Base-by-base conservation (phyloP, 768 basidiomycete species). In the Artomyces pyxidatus region DNA sequence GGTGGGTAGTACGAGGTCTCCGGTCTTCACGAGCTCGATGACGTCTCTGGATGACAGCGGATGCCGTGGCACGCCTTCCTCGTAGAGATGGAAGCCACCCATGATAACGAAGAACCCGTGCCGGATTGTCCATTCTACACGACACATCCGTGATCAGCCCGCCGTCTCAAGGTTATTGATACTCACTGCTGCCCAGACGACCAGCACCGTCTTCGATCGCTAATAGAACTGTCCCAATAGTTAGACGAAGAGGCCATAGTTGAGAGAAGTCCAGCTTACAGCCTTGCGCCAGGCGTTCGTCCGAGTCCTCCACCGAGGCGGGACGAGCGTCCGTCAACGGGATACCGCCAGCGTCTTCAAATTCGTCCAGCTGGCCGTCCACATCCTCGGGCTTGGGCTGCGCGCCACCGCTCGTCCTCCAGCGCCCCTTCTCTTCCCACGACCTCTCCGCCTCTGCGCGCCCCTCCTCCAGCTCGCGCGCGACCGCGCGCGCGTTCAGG, bases 1-100 rank as follows among this genome's bases (percentile, higher is more conserved):
- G 12, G 32, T 35, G 17, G 32, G 32, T 11, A n/a, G 32, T 3
- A 35, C 17, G 17, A 35, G 32, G 12, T 35, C 32, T n/a, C 32
- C 32, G 32, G 32, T n/a, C 32, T 3, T n/a, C 32, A 35, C 32
- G 32, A 35, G 32, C 44, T 54, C 65, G 10, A 61, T 28, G 3
- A 68, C 14, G 16, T n/a, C 48, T 14, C 17, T 16, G 17, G 25
- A 14, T 17, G 25, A 51, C 25, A 29, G 19, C 16, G 47, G 29
- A 17, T 19, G 27, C 22, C 23, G 19, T 16, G 19, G 21, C 23
- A 51, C 35, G 7, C 47, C 27, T 28, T 51, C 47, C n/a, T 49
- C 49, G n/a, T 49, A 16, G 42, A 49, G 22, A 16, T 49, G 32
- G 32, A 35, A 35, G 2, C 32, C 32, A 35, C 32, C 32, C 32